Base-by-base conservation (phyloP, 208 protist species). In the Leishmania mexicana region DNA sequence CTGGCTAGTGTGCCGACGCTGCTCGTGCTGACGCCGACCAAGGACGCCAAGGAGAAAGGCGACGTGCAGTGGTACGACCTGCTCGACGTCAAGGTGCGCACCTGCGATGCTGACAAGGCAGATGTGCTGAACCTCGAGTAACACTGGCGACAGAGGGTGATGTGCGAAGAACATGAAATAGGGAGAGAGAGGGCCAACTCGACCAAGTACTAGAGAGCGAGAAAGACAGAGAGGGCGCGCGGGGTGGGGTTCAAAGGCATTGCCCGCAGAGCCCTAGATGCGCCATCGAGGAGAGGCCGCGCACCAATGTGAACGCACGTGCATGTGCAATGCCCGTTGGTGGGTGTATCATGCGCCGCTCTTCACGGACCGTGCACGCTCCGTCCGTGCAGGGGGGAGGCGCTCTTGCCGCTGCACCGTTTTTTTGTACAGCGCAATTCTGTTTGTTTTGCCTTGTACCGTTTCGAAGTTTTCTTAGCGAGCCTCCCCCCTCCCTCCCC, bases 1-100 rank as follows among this genome's bases (percentile, higher is more conserved):
- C 58, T 93, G 24, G 58, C 60, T 11, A 75, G 78, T 70, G 82
- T 93, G 53, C 92, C 90, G 64, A 95, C 92, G 72, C 47, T 92
- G 65, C 81, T 93, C 40, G 89, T 95, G 38, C 81, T 90, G 71
- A 86, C 81, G 13, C 83, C 85, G 3, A 40, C 71, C n/a, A 84
- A 83, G 62, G 80, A 87, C 57, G 76, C 78, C 79, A 86, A 84
- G 17, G 70, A 83, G 42, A 78, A 76, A 47, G 80, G 78, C 40
- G 73, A 83, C 28, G 73, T 77, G 80, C 71, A 54, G 58, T 91
- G 89, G 87, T 84, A 88, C 47, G 84, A 93, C 35, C 70, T 85
- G 51, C 70, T 91, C 21, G 83, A 88, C n/a, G 83, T 91, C 57
- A 87, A 90, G 73, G 70, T 90, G 35, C 83, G 80, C 70, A 88